These are phyloP conservation scores for Hypoxylon subgilvum DNA, from an alignment of 495 filamentous ascomycete genomes.

Conservation along the genomic window DNA sequence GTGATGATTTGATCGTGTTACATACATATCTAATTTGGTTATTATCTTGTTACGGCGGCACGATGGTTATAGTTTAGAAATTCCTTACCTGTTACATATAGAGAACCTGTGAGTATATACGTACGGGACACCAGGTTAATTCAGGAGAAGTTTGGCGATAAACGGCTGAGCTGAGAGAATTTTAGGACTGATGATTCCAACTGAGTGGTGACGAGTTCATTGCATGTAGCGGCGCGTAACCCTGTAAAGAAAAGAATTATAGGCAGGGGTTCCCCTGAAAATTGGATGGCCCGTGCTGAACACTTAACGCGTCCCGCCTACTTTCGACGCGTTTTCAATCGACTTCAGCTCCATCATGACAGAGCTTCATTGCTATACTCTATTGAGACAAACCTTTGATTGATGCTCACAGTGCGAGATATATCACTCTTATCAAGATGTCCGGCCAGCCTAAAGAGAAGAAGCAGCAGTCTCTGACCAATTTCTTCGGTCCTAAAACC, in stretches of 20 bases:
- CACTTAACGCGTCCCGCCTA: conserved; percentile 31
- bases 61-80: too few species aligned
- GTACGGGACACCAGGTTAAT: too few species aligned
- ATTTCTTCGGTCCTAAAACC: conserved; percentile 79
- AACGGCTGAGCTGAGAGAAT: too few species aligned
- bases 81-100: too few species aligned
- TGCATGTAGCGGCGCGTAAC: neutral
- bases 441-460: conserved; percentile 52
- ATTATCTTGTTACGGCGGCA: too few species aligned
- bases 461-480: conserved; percentile 83
- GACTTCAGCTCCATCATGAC: conserved; percentile 3
- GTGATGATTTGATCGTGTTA: too few species aligned
- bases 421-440: conserved; percentile 39
- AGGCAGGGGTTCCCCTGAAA: conserved; percentile 7
- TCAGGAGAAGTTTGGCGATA: too few species aligned
- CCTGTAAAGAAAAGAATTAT: conserved; percentile 1
- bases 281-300: conserved; percentile 21
- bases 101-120: too few species aligned
- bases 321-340: conserved; percentile 29
- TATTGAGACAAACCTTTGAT: neutral
- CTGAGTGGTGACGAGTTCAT: too few species aligned
- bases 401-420: neutral
- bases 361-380: neutral
- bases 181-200: too few species aligned
- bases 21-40: too few species aligned